phyloP scores from a whole-genome alignment of 257 asterid species.

The Primulina eburnea region DNA sequence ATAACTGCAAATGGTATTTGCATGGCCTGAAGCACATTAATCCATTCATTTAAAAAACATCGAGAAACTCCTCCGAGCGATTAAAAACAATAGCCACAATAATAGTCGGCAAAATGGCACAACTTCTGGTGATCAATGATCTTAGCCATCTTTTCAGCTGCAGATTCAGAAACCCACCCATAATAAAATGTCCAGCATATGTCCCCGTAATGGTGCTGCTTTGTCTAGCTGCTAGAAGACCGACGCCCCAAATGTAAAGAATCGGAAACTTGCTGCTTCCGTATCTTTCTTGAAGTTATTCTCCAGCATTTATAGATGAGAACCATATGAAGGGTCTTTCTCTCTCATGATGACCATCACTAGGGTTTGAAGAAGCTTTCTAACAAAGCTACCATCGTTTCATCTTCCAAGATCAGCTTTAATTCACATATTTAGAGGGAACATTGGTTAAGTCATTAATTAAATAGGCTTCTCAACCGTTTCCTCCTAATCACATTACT shows the following conservation, averaged over 20 bases:
- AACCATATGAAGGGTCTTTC: no score
- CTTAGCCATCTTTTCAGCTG: constrained; percentile 65
- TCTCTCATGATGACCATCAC: no score
- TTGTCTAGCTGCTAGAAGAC: constrained; percentile 76
- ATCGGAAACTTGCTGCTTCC: constrained; percentile 58
- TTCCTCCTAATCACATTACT: no score
- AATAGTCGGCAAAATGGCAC: constrained; percentile 63
- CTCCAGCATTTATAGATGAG: constrained; percentile 43
- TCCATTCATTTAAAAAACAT: constrained; percentile 64
- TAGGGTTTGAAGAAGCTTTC: no score
- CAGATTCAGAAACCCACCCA: constrained; percentile 71
- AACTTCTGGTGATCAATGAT: constrained; percentile 67
- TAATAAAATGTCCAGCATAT: constrained; percentile 77
- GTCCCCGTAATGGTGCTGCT: constrained; percentile 81
- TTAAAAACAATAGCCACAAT: constrained; percentile 60
- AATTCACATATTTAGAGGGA: no score
- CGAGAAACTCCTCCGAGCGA: constrained; percentile 58
- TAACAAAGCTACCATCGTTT: no score
- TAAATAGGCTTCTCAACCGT: no score
- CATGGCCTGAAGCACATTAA: constrained; percentile 73
- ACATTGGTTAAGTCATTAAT: no score
- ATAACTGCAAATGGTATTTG: constrained; percentile 72
- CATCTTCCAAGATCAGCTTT: no score
- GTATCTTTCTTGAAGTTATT: constrained; percentile 56
- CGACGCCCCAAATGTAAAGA: constrained; percentile 68